A percentile compares a stretch with the other conserved stretches of the same genome.
phyloP scores from a whole-genome alignment of 805 yeast species.

The Torulaspora quercuum region DNA sequence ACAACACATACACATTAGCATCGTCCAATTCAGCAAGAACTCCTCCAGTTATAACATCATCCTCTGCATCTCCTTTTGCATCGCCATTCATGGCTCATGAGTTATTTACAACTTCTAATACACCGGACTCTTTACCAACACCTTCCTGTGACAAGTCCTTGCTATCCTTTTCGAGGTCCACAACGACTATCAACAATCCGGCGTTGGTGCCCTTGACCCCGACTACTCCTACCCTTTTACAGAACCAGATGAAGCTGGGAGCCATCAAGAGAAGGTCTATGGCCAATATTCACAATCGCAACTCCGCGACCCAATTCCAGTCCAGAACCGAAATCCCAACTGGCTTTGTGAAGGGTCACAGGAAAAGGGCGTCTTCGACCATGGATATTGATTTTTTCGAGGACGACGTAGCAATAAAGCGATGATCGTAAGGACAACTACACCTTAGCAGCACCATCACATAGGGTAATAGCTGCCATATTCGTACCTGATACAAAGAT shows the following conservation, averaged over 20 bases:
- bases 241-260: slow-evolving; percentile 13
- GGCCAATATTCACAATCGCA: slow-evolving; percentile 9
- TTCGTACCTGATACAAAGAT: too few relatives aligned
- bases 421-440: slow-evolving; percentile 7
- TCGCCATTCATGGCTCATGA: slow-evolving; percentile 21
- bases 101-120: slow-evolving; percentile 10
- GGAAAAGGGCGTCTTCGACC: slow-evolving; percentile 28
- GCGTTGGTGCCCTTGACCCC: slow-evolving; percentile 26
- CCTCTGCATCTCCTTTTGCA: slow-evolving; percentile 26
- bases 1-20: slow-evolving; percentile 12
- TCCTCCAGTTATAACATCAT: slow-evolving; percentile 15
- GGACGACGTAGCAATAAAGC: slow-evolving; percentile 17
- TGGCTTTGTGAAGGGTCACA: slow-evolving; percentile 19
- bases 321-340: slow-evolving; percentile 1
- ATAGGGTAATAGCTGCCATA: too few relatives aligned
- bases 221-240: slow-evolving; percentile 23
- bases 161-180: slow-evolving; percentile 6
- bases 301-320: slow-evolving; percentile 2
- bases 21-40: slow-evolving; percentile 25
- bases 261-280: slow-evolving; percentile 10
- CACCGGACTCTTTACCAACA: slow-evolving; percentile 20
- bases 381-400: slow-evolving; percentile 30
- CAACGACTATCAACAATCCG: slow-evolving; percentile 9
- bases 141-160: slow-evolving; percentile 12
- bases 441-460: slow-evolving; percentile 1